phyloP scores from a whole-genome alignment of 2,329 filamentous ascomycete genomes.

The Stachybotrys echinatus region DNA sequence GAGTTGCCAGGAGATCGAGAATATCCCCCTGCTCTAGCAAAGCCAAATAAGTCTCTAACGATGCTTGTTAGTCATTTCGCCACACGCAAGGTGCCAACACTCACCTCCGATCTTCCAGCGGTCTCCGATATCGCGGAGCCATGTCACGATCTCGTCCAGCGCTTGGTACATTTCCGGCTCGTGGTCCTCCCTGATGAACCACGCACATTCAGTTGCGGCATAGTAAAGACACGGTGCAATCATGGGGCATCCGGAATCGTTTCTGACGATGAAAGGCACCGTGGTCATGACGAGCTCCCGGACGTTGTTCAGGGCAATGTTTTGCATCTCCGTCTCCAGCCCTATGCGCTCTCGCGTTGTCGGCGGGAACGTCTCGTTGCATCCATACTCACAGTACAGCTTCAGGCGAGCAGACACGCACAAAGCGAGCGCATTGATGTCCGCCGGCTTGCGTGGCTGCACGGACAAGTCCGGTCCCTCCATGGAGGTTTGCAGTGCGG shows the following conservation, averaged over 20 bases:
- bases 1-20: too few species aligned
- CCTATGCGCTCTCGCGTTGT: slow-evolving; percentile 3
- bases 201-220: slow-evolving; percentile 12
- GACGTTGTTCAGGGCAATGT: slow-evolving; percentile 4
- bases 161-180: slow-evolving; percentile 6
- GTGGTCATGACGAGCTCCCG: background rate
- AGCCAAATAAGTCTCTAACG: too few species aligned
- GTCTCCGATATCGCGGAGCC: background rate
- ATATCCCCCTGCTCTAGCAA: too few species aligned
- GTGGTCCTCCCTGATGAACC: slow-evolving; percentile 13
- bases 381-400: slow-evolving; percentile 12
- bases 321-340: slow-evolving; percentile 12
- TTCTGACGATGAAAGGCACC: slow-evolving; percentile 1
- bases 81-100: too few species aligned
- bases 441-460: background rate
- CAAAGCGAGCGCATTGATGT: slow-evolving; percentile 3
- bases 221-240: slow-evolving; percentile 9
- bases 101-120: slow-evolving; percentile 3
- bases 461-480: background rate
- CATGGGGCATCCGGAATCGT: slow-evolving; percentile 2
- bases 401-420: slow-evolving; percentile 9
- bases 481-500: slow-evolving; percentile 5
- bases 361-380: slow-evolving; percentile 7
- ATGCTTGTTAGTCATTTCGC: too few species aligned
- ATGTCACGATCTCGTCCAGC: slow-evolving; percentile 3